Percentiles rank a stretch among this genome's conserved stretches.
Evolutionary conservation across 2,329 filamentous ascomycete genomes (phyloP).

Genomic region (Fusarium siculi): DNA sequence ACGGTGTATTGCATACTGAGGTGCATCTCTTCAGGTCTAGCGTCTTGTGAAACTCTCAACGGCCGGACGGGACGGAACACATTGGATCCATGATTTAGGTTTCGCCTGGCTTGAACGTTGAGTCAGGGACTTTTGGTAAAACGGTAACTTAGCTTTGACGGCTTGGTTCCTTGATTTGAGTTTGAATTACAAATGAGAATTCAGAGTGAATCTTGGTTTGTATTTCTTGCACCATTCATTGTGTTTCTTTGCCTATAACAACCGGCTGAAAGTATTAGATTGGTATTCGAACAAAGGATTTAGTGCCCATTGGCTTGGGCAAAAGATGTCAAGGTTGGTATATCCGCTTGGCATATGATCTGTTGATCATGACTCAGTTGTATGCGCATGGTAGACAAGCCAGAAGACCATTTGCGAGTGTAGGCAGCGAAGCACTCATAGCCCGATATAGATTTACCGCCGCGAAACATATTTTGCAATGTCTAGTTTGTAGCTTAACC

Average conservation of each 20-base stretch:
- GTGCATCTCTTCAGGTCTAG: conserved; percentile 6
- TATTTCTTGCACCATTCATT: not conserved
- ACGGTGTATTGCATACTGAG: conserved; percentile 1
- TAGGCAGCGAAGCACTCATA: not conserved
- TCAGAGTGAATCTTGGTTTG: not conserved
- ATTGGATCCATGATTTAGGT: not conserved
- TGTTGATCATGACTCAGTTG: not conserved
- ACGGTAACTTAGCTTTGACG: not conserved
- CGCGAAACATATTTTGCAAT: not conserved
- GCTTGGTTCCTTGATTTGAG: not conserved
- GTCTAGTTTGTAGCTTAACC: not conserved
- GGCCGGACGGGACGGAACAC: not conserved
- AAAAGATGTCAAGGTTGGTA: not conserved
- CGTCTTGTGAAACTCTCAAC: not conserved
- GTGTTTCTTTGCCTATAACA: not conserved
- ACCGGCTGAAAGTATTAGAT: not conserved
- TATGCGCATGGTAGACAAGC: not conserved
- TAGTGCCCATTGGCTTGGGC: too few species aligned
- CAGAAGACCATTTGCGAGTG: not conserved
- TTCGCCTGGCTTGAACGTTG: conserved; percentile 7
- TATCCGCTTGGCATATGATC: not conserved
- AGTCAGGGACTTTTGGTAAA: not conserved
- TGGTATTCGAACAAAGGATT: not conserved
- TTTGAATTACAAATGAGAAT: not conserved
- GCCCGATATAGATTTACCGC: not conserved